A percentile compares a stretch with the other conserved stretches of the same genome.
phyloP scores from a whole-genome alignment of 2,329 filamentous ascomycete species.

The Alternaria infectoria region DNA sequence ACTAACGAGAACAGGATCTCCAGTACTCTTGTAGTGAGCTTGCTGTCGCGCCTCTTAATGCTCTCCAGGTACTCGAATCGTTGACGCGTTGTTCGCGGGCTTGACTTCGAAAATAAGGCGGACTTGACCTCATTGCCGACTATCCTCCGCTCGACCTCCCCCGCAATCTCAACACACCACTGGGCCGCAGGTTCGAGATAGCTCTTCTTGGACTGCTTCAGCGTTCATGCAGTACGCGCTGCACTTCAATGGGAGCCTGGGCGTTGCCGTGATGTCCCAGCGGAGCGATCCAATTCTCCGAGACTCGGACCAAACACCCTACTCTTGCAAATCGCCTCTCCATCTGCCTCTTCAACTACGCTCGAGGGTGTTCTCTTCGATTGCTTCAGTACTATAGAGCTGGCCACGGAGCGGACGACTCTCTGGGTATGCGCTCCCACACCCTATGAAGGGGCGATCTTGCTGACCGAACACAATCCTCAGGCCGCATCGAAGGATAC shows the following conservation, averaged over 20 bases:
- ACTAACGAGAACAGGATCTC: not conserved
- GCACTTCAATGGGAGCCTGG: not conserved
- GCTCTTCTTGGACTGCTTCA: not conserved
- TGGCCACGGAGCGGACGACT: not conserved
- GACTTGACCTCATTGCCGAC: not conserved
- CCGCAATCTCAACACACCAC: not conserved
- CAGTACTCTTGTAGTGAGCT: not conserved
- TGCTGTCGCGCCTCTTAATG: too few relatives aligned
- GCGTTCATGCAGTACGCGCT: not conserved
- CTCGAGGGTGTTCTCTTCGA: not conserved
- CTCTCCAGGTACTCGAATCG: not conserved
- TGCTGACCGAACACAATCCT: not conserved
- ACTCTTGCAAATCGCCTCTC: not conserved
- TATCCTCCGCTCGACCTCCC: not conserved
- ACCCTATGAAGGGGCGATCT: not conserved
- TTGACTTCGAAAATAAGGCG: not conserved
- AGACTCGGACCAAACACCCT: not conserved
- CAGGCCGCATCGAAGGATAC: not conserved
- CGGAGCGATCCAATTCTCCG: not conserved
- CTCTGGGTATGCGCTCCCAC: not conserved
- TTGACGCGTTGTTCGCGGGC: not conserved
- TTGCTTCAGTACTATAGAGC: not conserved
- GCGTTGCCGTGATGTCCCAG: not conserved
- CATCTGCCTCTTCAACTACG: not conserved
- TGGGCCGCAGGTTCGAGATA: accelerated